Conservation (phyloP, 495 filamentous ascomycete genomes). For the Venustampulla echinocandica region DNA sequence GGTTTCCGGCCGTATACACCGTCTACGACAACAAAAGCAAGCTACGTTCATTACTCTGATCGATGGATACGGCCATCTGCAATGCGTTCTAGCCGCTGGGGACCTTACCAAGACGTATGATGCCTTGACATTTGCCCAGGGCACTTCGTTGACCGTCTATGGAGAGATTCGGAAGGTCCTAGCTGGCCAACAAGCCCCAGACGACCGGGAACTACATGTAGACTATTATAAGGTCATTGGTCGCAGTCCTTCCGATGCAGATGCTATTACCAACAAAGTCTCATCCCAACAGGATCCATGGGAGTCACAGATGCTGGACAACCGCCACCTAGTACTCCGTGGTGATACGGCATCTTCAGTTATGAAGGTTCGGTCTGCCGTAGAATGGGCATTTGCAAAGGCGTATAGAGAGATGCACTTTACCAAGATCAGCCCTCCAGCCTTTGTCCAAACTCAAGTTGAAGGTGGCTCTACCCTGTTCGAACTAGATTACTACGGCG, state of each 20-base stretch:
- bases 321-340: conserved; percentile 84
- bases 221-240: conserved; percentile 88
- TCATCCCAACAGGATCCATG: conserved; percentile 57
- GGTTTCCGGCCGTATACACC: conserved; percentile 79
- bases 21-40: conserved; percentile 76
- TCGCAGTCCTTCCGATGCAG: conserved; percentile 77
- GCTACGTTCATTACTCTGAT: conserved; percentile 78
- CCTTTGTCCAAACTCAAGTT: conserved; percentile 97
- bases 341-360: conserved; percentile 80
- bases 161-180: conserved; percentile 86
- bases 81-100: conserved; percentile 78
- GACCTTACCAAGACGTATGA: conserved; percentile 87
- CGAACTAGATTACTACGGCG: conserved; percentile 87
- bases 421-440: conserved; percentile 83
- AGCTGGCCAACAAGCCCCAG: conserved; percentile 67
- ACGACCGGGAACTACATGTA: conserved; percentile 84
- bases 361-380: conserved; percentile 82
- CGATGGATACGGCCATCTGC: conserved; percentile 85
- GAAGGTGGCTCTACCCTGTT: conserved; percentile 95
- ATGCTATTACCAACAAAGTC: conserved; percentile 89
- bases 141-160: conserved; percentile 78
- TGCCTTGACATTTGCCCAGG: conserved; percentile 76
- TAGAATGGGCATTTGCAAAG: conserved; percentile 74
- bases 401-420: conserved; percentile 72
- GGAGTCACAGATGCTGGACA: conserved; percentile 78